Evolutionary conservation across 2,329 filamentous ascomycete genomes (phyloP).

Genomic region (Hymenoscyphus salicellus): DNA sequence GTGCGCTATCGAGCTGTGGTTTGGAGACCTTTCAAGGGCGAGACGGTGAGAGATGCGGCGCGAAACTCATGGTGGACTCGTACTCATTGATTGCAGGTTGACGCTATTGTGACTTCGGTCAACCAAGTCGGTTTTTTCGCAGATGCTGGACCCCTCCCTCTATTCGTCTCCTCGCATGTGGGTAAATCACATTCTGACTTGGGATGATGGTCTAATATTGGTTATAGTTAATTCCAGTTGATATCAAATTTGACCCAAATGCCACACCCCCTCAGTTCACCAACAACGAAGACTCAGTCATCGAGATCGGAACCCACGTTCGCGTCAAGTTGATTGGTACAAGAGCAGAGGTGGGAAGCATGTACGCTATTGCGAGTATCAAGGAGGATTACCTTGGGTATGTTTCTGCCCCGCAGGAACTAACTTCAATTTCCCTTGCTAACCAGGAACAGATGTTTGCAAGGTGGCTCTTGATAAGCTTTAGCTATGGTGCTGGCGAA

Average conservation of each 20-base stretch:
- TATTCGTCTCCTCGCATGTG: slow-evolving; percentile 64
- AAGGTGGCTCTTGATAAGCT: not conserved
- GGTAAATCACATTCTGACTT: slow-evolving; percentile 15
- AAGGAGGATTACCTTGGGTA: slow-evolving; percentile 77
- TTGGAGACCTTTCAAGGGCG: slow-evolving; percentile 96
- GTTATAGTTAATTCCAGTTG: slow-evolving; percentile 76
- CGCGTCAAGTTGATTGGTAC: slow-evolving; percentile 93
- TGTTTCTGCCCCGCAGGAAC: slow-evolving; percentile 19
- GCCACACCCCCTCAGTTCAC: slow-evolving; percentile 96
- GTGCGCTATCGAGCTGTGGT: slow-evolving; percentile 94
- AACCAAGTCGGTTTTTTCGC: slow-evolving; percentile 91
- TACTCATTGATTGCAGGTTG: slow-evolving; percentile 60
- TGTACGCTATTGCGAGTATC: slow-evolving; percentile 97
- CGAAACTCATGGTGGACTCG: not conserved
- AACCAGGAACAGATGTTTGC: not conserved
- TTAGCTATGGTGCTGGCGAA: not conserved
- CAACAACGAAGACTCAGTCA: slow-evolving; percentile 88
- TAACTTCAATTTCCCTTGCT: not conserved
- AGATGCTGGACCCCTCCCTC: slow-evolving; percentile 71
- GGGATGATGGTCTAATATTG: slow-evolving; percentile 4
- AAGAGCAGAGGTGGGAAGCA: slow-evolving; percentile 86
- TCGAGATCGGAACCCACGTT: slow-evolving; percentile 90
- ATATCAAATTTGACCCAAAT: slow-evolving; percentile 92
- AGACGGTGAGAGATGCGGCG: slow-evolving; percentile 67
- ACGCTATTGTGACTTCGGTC: slow-evolving; percentile 88